phyloP scores from a whole-genome alignment of 768 basidiomycete species.

The Mycena epipterygia region DNA sequence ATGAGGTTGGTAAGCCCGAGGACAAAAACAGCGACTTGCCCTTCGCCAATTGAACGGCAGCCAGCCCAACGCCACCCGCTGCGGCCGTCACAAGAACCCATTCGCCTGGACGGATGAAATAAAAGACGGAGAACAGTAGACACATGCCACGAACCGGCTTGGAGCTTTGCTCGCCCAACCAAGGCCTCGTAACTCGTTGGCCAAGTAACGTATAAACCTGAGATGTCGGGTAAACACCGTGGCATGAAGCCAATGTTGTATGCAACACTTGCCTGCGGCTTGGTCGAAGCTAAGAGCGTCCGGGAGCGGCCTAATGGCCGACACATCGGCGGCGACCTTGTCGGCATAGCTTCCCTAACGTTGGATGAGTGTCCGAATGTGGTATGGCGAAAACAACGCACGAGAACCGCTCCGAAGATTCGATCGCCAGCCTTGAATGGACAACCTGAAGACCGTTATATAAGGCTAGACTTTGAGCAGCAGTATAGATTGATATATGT shows the following conservation, averaged over 20 bases:
- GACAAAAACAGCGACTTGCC: constrained; percentile 54
- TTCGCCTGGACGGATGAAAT: constrained; percentile 68
- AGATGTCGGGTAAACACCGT: neutral
- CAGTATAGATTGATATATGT: neutral
- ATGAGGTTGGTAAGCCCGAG: neutral
- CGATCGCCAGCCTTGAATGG: constrained; percentile 85
- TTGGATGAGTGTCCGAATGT: neutral
- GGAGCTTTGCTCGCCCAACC: constrained; percentile 84
- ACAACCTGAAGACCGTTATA: constrained; percentile 58
- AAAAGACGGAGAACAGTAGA: neutral
- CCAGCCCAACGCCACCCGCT: constrained; percentile 96
- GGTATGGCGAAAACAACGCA: neutral
- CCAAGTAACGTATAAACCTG: constrained; percentile 89
- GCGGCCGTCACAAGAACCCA: constrained; percentile 95
- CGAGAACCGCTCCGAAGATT: constrained; percentile 79
- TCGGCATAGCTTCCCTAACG: constrained; percentile 86
- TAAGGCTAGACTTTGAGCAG: neutral
- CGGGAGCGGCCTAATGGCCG: constrained; percentile 74
- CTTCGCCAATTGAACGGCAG: constrained; percentile 94
- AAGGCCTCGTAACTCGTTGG: constrained; percentile 95
- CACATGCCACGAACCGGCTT: constrained; percentile 67
- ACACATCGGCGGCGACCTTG: constrained; percentile 69
- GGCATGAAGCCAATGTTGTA: neutral
- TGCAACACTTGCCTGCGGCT: constrained; percentile 73
- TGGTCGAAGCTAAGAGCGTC: constrained; percentile 84